These are phyloP conservation scores for Striga hermonthica DNA, from an alignment of 305 asterid genomes.

Conservation along the genomic window DNA sequence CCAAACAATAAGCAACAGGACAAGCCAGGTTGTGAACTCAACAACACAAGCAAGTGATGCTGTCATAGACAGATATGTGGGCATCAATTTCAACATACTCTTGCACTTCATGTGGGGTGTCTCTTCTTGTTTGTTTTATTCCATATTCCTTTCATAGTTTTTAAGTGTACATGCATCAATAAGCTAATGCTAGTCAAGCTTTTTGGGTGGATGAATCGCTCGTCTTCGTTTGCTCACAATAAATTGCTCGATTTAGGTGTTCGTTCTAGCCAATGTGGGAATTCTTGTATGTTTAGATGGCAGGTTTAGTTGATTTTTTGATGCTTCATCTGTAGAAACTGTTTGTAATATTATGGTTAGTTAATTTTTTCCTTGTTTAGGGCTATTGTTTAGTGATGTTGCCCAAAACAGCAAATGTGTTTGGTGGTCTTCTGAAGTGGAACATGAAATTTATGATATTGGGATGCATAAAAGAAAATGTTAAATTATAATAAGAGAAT, in stretches of 20 bases:
- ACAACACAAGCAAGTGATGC: conserved; percentile 55
- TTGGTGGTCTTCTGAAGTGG: too few species aligned
- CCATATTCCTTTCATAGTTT: conserved; percentile 43
- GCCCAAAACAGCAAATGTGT: too few species aligned
- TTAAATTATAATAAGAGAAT: background rate
- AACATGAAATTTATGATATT: background rate
- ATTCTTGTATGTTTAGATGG: background rate
- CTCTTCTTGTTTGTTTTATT: conserved; percentile 42
- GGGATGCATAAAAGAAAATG: background rate
- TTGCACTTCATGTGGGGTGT: conserved; percentile 36
- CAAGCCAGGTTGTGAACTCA: conserved; percentile 63
- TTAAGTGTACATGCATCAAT: conserved; percentile 38
- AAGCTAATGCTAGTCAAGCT: conserved; percentile 22
- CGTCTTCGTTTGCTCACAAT: conserved; percentile 25
- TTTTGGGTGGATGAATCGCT: conserved; percentile 29
- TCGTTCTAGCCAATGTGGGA: background rate
- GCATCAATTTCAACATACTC: conserved; percentile 33
- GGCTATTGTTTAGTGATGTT: background rate
- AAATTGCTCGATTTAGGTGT: conserved; percentile 26
- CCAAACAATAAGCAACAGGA: conserved; percentile 51
- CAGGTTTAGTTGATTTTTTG: conserved; percentile 25
- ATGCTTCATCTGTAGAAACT: conserved; percentile 38
- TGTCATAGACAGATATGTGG: conserved; percentile 36
- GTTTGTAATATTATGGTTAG: conserved; percentile 2
- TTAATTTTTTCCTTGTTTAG: conserved; percentile 1